Base-by-base conservation (phyloP, 805 yeast genomes). In the Clavispora fructus region DNA sequence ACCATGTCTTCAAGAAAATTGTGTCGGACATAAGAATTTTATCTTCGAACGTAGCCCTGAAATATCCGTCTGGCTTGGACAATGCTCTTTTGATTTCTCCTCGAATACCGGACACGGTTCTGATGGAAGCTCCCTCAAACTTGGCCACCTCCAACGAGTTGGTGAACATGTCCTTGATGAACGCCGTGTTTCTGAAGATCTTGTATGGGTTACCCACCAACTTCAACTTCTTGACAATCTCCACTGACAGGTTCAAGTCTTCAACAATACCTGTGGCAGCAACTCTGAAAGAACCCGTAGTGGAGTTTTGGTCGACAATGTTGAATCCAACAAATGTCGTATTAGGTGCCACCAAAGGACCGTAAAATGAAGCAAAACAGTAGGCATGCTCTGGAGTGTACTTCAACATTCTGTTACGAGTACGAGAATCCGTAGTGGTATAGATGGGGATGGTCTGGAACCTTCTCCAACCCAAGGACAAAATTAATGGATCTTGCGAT, bases 371-470 rank as follows among this genome's bases (percentile, higher is more conserved):
- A 1, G 96, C 97, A 62, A 85, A 83, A 75, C 99, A 94, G 64
- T 86, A 92, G 23, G 97, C 88, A 66, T 94, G 99, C 62, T 94
- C 99, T 7, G 99, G 99, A 0, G 99, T 94, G 64, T 94, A 94
- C 63, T 94, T 94, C 69, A 94, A 77, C 97, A 94, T 88, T 71
- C 99, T 85, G 60, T 91, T 92, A 74, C 99, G 80, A 12, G 99
- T 94, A 69, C 99, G 79, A 7, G 99, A 94, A 67, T 94, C 99
- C 7, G 96, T 82, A 0, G 99, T 94, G 4, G 99, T 91, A 64
- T 91, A 94, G 25, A 94, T 78, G 8, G 99, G 99, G 45, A 92
- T 70, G 0, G 99, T 91, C 68, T 94, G 99, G 72, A 94, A 95
- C 65, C 99, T 78, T 72, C 99, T 82, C 99, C 99, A 94, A 33